A percentile compares a stretch with the other conserved stretches of the same genome.
Conservation (phyloP, 768 basidiomycete genomes). For the Rhodotorula toruloides region DNA sequence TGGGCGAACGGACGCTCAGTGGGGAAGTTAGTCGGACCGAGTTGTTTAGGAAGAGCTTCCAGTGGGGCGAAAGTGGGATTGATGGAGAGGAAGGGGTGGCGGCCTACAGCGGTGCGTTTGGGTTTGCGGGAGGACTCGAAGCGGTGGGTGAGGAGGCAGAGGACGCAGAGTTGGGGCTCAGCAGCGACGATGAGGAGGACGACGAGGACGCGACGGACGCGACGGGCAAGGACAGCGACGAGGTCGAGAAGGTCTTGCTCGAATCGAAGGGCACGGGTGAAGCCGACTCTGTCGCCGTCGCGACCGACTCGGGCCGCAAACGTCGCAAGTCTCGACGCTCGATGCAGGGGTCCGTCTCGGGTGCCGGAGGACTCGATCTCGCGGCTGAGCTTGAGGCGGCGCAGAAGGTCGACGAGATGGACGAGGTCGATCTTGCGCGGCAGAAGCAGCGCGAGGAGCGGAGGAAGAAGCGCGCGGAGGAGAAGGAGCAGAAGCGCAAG, state of each 20-base stretch:
- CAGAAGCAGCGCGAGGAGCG: constrained; percentile 10
- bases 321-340: not conserved
- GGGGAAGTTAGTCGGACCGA: constrained; percentile 54
- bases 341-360: not conserved
- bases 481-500: constrained; percentile 4
- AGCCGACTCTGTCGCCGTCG: constrained; percentile 31
- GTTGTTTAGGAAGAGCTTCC: constrained; percentile 30
- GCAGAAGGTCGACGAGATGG: constrained; percentile 7
- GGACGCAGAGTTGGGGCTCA: not conserved
- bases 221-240: constrained; percentile 17
- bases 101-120: not conserved
- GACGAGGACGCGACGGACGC: constrained; percentile 7
- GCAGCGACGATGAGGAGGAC: not conserved
- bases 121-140: constrained; percentile 18
- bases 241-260: constrained; percentile 30
- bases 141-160: constrained; percentile 22
- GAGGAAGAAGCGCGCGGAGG: constrained; percentile 12
- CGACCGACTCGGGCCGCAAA: not conserved
- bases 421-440: constrained; percentile 14
- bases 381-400: constrained; percentile 41
- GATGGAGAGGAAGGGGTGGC: not conserved
- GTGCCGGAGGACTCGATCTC: constrained; percentile 34
- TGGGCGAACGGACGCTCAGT: constrained; percentile 82
- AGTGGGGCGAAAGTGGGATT: constrained; percentile 15
- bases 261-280: constrained; percentile 32